Conservation (phyloP, 345 rosid species). For the Adansonia digitata region DNA sequence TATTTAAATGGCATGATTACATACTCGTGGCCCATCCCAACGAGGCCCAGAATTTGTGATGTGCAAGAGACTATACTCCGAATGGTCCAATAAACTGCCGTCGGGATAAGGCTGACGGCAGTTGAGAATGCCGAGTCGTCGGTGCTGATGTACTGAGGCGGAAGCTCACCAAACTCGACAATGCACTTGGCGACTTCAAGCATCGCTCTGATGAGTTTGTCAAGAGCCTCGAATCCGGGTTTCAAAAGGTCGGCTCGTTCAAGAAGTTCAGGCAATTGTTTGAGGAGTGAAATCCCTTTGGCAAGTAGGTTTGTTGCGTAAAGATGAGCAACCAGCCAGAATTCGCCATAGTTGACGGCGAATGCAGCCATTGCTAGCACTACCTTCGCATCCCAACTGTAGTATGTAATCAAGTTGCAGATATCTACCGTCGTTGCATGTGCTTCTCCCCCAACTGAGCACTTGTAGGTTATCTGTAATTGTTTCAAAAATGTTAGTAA, state of each 20-base stretch:
- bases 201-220: slow-evolving; percentile 35
- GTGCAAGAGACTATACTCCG: no score
- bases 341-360: slow-evolving; percentile 50
- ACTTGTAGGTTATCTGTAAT: slow-evolving; percentile 51
- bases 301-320: slow-evolving; percentile 49
- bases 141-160: slow-evolving; percentile 32
- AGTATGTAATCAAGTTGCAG: no score
- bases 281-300: slow-evolving; percentile 46
- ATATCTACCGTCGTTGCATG: slow-evolving; percentile 35
- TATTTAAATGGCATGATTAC: no score
- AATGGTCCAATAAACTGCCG: no score
- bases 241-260: slow-evolving; percentile 28
- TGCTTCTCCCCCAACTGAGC: slow-evolving; percentile 42
- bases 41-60: no score
- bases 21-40: no score
- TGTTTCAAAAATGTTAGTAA: no score
- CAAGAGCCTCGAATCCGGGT: slow-evolving; percentile 35
- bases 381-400: slow-evolving; percentile 58
- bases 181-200: slow-evolving; percentile 42
- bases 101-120: no score
- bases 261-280: slow-evolving; percentile 43
- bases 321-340: slow-evolving; percentile 51
- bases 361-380: slow-evolving; percentile 56
- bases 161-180: slow-evolving; percentile 45
- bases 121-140: slow-evolving; percentile 29